These are phyloP conservation scores for Umbelopsis sp. DNA, from an alignment of 192 early-diverging fungal species.

Conservation along the genomic window DNA sequence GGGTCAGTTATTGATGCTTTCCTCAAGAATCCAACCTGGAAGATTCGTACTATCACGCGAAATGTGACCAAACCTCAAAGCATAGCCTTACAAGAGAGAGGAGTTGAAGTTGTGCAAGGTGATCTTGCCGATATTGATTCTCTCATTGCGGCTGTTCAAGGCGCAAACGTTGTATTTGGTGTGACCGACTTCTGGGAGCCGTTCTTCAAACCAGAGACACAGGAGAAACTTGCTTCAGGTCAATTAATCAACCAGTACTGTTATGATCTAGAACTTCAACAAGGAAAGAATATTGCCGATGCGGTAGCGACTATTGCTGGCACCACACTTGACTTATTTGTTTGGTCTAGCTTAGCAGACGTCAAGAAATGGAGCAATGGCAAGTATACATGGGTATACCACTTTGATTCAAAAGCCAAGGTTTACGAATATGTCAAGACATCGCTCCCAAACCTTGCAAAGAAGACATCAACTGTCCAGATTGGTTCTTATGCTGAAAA, in stretches of 20 bases:
- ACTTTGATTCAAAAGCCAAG: background rate
- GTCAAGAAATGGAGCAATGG: slow-evolving; percentile 5
- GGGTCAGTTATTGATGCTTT: slow-evolving; percentile 20
- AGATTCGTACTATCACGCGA: slow-evolving; percentile 22
- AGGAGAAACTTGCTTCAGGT: background rate
- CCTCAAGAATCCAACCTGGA: slow-evolving; percentile 21
- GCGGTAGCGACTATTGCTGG: background rate
- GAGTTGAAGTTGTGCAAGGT: slow-evolving; percentile 27
- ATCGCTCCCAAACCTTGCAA: background rate
- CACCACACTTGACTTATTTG: background rate
- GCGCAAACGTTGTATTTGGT: slow-evolving; percentile 27
- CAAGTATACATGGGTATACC: slow-evolving; percentile 8
- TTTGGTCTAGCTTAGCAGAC: background rate
- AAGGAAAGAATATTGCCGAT: background rate
- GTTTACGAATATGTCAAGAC: background rate
- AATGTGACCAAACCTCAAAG: slow-evolving; percentile 18
- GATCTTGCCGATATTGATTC: slow-evolving; percentile 20
- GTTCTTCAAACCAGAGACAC: background rate
- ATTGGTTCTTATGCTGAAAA: background rate
- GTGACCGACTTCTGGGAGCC: slow-evolving; percentile 17
- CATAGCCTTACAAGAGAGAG: slow-evolving; percentile 16
- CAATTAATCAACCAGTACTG: background rate
- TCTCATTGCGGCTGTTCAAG: slow-evolving; percentile 24
- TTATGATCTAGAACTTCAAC: background rate
- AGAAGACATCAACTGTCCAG: background rate